These are phyloP conservation scores for Zymoseptoria crescenta DNA, from an alignment of 2,329 filamentous ascomycete genomes.

Conservation along the genomic window DNA sequence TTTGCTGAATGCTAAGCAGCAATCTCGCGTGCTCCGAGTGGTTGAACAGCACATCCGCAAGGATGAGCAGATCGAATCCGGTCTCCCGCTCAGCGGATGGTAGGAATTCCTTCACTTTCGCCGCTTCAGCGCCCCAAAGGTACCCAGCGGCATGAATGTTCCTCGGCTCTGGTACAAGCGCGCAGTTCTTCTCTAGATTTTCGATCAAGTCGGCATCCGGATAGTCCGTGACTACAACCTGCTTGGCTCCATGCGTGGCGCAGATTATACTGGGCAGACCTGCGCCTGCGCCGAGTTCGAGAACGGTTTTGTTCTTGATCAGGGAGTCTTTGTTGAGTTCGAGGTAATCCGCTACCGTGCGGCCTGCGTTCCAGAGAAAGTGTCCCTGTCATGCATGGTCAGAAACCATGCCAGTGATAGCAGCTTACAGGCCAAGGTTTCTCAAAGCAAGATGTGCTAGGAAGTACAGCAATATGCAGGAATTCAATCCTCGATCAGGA, in stretches of 20 bases:
- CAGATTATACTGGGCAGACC: conserved; percentile 69
- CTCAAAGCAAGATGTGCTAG: neutral
- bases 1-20: conserved; percentile 61
- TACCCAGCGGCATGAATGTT: conserved; percentile 53
- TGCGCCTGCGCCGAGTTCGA: conserved; percentile 84
- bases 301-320: conserved; percentile 60
- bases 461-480: neutral
- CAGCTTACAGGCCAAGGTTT: neutral
- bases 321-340: conserved; percentile 56
- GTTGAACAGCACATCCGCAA: conserved; percentile 86
- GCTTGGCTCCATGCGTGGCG: conserved; percentile 59
- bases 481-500: neutral
- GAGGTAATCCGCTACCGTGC: conserved; percentile 69
- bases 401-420: neutral
- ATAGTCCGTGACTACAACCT: conserved; percentile 76
- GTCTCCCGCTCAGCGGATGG: conserved; percentile 28
- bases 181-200: conserved; percentile 62
- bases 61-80: conserved; percentile 71
- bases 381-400: conserved; percentile 51
- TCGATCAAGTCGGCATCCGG: conserved; percentile 75
- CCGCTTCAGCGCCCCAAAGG: conserved; percentile 68
- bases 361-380: conserved; percentile 82
- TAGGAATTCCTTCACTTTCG: conserved; percentile 52
- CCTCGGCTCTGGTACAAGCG: conserved; percentile 32
- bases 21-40: conserved; percentile 79